Conservation (phyloP, 257 asterid species). For the Fraxinus cuspidata region DNA sequence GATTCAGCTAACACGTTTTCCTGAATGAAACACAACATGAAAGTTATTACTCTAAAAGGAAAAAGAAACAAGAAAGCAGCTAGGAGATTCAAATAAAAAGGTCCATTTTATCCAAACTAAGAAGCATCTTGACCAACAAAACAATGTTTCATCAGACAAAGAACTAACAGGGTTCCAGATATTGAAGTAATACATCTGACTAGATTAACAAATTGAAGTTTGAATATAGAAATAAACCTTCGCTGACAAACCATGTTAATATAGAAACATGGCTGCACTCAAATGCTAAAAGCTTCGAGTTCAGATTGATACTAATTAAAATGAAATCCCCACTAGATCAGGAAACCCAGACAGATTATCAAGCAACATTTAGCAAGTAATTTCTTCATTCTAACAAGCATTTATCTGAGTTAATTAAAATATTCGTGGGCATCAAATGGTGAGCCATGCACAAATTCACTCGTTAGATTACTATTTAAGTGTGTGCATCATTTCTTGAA, state of each 20-base stretch:
- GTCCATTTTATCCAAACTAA: constrained; percentile 7
- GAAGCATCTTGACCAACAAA: constrained; percentile 5
- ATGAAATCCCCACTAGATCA: neutral
- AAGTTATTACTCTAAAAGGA: neutral
- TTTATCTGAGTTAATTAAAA: neutral
- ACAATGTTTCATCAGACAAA: neutral
- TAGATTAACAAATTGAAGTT: neutral
- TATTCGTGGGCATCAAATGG: neutral
- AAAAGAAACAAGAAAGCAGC: constrained; percentile 9
- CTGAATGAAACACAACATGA: constrained; percentile 37
- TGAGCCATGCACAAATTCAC: neutral
- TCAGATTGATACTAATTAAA: neutral
- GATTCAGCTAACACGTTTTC: constrained; percentile 93
- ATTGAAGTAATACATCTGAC: neutral
- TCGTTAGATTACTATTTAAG: neutral
- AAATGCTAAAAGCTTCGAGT: neutral
- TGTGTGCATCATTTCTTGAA: neutral
- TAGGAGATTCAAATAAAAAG: neutral
- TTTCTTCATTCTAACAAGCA: neutral
- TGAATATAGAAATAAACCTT: neutral
- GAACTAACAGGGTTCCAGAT: constrained; percentile 3
- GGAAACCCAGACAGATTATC: neutral
- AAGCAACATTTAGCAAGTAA: neutral
- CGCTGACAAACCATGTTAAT: neutral
- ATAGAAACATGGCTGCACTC: neutral